These are phyloP conservation scores for Ilex asprella DNA, from an alignment of 257 asterid species.

Conservation along the genomic window DNA sequence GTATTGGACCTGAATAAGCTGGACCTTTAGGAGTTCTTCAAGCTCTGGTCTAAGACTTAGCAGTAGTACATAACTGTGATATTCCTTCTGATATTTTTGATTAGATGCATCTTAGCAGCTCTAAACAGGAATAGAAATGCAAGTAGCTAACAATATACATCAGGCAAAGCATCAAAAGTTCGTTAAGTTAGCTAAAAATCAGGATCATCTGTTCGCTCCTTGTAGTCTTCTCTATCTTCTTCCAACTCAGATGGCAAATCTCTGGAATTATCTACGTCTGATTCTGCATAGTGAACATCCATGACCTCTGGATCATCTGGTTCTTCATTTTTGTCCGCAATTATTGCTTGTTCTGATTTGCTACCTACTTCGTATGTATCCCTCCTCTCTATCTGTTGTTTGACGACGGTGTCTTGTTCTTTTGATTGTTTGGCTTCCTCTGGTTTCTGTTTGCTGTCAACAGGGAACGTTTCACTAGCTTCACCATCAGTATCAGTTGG, in stretches of 20 bases:
- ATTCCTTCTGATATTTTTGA: too few relatives aligned
- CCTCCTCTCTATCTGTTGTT: slow-evolving; percentile 8
- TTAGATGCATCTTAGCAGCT: background rate
- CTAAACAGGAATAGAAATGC: background rate
- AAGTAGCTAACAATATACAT: background rate
- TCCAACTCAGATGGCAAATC: slow-evolving; percentile 8
- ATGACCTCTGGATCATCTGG: slow-evolving; percentile 14
- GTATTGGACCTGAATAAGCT: too few relatives aligned
- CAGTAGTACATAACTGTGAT: too few relatives aligned
- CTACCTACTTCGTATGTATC: slow-evolving; percentile 11
- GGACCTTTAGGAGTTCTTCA: too few relatives aligned
- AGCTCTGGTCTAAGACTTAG: too few relatives aligned
- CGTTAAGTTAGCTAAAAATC: slow-evolving; percentile 27
- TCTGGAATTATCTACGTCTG: slow-evolving; percentile 13
- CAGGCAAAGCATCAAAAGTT: slow-evolving; percentile 1
- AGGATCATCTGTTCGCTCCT: slow-evolving; percentile 14
- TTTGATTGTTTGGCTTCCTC: slow-evolving; percentile 12
- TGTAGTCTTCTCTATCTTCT: slow-evolving; percentile 16
- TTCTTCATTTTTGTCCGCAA: slow-evolving; percentile 12
- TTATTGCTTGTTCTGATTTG: slow-evolving; percentile 17
- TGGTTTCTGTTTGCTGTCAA: too few relatives aligned
- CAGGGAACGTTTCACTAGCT: too few relatives aligned
- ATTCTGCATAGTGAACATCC: slow-evolving; percentile 22
- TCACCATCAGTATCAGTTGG: too few relatives aligned
- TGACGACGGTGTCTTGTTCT: slow-evolving; percentile 9